Evolutionary conservation across 2,329 filamentous ascomycete species (phyloP).

Genomic region (Trichoderma endophyticum): DNA sequence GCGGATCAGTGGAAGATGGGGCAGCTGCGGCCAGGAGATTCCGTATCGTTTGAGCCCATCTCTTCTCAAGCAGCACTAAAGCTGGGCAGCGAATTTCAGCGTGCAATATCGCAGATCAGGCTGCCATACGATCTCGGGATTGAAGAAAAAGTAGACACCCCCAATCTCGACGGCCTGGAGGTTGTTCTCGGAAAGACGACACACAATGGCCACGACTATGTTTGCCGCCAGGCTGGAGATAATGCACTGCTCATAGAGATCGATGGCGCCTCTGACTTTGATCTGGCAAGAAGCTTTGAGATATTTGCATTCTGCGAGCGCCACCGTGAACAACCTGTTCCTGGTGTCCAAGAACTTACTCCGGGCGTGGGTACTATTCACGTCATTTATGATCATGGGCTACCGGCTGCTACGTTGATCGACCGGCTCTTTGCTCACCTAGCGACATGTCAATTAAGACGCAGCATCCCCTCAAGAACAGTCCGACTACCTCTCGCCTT

Average conservation of each 20-base stretch:
- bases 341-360: not conserved
- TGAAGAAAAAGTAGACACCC: not conserved
- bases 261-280: not conserved
- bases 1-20: not conserved
- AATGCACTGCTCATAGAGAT: not conserved
- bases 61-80: not conserved
- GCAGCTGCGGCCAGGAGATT: not conserved
- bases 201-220: not conserved
- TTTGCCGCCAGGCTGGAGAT: not conserved
- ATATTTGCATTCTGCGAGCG: not conserved
- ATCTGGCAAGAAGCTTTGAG: not conserved
- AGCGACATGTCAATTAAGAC: not conserved
- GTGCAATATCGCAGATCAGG: not conserved
- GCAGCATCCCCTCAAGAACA: not conserved
- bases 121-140: not conserved
- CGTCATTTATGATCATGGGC: not conserved
- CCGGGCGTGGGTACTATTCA: not conserved
- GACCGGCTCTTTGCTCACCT: not conserved
- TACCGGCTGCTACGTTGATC: not conserved
- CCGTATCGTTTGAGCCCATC: not conserved
- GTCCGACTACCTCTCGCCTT: not conserved
- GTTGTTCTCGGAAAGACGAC: not conserved
- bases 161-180: not conserved
- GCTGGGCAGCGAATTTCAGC: not conserved
- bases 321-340: not conserved